Evolutionary conservation across 176 grass and related monocot genomes (phyloP).

Genomic region (Aegilops bicornis): DNA sequence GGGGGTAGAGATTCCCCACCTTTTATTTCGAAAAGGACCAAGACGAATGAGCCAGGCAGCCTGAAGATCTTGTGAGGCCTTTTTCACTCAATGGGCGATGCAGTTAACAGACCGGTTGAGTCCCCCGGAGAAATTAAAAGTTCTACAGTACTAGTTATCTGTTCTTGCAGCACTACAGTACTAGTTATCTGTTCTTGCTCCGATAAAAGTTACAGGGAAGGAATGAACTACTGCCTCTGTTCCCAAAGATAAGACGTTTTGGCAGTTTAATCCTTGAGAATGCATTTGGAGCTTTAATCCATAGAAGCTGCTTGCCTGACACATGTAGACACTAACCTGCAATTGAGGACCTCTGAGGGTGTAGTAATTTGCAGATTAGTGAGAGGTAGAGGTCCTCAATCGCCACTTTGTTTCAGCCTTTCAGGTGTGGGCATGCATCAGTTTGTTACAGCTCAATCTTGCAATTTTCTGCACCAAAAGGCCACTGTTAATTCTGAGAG

Average conservation of each 20-base stretch:
- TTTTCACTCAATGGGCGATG: not conserved
- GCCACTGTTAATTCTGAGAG: not conserved
- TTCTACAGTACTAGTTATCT: not conserved
- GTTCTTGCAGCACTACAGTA: too few species aligned
- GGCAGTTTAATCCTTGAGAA: too few species aligned
- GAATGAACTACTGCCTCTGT: not conserved
- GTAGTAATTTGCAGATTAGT: not conserved
- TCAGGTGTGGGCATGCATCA: not conserved
- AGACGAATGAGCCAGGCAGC: too few species aligned
- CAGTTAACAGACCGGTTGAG: not conserved
- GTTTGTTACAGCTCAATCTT: conserved; percentile 1
- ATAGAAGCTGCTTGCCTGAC: too few species aligned
- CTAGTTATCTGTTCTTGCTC: not conserved
- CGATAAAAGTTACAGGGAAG: not conserved
- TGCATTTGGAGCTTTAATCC: too few species aligned
- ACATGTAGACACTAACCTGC: too few species aligned
- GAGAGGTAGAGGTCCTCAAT: not conserved
- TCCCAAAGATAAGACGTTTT: too few species aligned
- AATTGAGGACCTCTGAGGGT: too few species aligned
- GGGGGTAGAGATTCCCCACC: too few species aligned
- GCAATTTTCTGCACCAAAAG: not conserved
- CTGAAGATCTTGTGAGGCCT: not conserved
- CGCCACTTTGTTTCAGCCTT: not conserved
- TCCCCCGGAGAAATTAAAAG: not conserved
- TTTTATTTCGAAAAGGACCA: too few species aligned